Evolutionary conservation across 164 flowering plant genomes (phyloP), one percentile per base, ranked within the genome.

Genomic region (Buxus sempervirens): DNA sequence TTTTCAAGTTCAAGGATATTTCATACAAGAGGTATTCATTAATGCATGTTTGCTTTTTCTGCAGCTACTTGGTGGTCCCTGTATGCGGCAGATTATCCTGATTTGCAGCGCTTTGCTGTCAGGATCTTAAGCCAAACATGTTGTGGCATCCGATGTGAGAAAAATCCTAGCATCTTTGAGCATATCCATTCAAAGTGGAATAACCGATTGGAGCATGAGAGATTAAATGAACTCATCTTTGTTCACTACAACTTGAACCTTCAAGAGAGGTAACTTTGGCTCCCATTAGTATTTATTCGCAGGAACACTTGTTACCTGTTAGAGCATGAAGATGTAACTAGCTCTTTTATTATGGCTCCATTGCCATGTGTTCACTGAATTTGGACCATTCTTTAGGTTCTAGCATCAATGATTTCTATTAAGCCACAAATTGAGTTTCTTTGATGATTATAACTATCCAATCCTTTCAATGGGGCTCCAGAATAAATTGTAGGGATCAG

Each of bases 11-110:
- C 53, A 45, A 38, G 26, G 62, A 1, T 8, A 26, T 21, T n/a
- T 15, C 36, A 21, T 45, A 32, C 38, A 32, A 32, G 26, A 20
- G 1, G 5, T 27, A 59, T 8, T 72, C 1, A 60, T 28, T 51
- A 68, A 42, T 12, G 12, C 42, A 15, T 23, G 19, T 25, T n/a
- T 75, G 48, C 58, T 68, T 13, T 69, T n/a, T 24, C 63, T 72
- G 27, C 72, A 81, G 84, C 80, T 73, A 69, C 81, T 21, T 83
- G 86, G 86, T 83, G 84, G 86, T 76, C 81, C 49, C 63, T 74
- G 26, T 81, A 77, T 70, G 86, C 74, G 65, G 70, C 71, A 18
- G 80, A 76, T 58, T 77, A 65, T 63, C 85, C 83, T 5, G 72
- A 77, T 60, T 64, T 82, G 62, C 79, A 74, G 60, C 73, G 75